phyloP scores from a whole-genome alignment of 495 filamentous ascomycete genomes.

The Aspergillus bertholletiae region DNA sequence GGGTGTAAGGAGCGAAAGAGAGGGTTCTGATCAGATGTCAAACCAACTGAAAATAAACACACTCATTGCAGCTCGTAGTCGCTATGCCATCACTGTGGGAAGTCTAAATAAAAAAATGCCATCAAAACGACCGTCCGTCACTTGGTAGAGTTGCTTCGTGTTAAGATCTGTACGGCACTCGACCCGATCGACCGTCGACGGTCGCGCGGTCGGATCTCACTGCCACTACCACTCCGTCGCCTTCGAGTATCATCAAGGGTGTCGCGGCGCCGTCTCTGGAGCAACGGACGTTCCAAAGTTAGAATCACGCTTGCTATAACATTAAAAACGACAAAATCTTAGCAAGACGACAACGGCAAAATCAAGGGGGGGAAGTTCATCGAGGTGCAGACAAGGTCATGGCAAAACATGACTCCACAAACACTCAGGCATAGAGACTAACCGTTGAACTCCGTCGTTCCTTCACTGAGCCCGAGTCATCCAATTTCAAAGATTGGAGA shows the following conservation, averaged over 20 bases:
- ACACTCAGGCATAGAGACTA: slow-evolving; percentile 22
- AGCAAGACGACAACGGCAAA: slow-evolving; percentile 37
- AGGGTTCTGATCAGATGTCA: slow-evolving; percentile 22
- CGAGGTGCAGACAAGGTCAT: slow-evolving; percentile 13
- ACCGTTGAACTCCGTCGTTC: slow-evolving; percentile 46
- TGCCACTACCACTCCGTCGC: slow-evolving; percentile 46
- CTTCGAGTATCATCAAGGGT: slow-evolving; percentile 39
- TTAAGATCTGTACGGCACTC: slow-evolving; percentile 37
- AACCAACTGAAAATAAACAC: slow-evolving; percentile 20
- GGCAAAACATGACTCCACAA: slow-evolving; percentile 14
- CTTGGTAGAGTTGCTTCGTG: slow-evolving; percentile 48
- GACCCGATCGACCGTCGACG: slow-evolving; percentile 43
- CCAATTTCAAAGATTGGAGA: slow-evolving; percentile 79
- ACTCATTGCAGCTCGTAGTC: slow-evolving; percentile 38
- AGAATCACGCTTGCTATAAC: slow-evolving; percentile 49
- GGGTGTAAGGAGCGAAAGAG: slow-evolving; percentile 10
- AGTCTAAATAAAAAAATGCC: slow-evolving; percentile 27
- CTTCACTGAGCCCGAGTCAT: slow-evolving; percentile 51
- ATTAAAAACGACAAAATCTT: slow-evolving; percentile 34
- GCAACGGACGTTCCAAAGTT: slow-evolving; percentile 47
- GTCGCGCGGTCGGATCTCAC: slow-evolving; percentile 38
- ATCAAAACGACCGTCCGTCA: slow-evolving; percentile 26
- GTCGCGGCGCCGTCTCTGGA: slow-evolving; percentile 50
- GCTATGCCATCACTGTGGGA: slow-evolving; percentile 40
- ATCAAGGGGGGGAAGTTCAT: slow-evolving; percentile 11